A percentile compares a stretch with the other conserved stretches of the same genome.
phyloP scores from a whole-genome alignment of 768 basidiomycete species.

The Sarcodon aspratus region DNA sequence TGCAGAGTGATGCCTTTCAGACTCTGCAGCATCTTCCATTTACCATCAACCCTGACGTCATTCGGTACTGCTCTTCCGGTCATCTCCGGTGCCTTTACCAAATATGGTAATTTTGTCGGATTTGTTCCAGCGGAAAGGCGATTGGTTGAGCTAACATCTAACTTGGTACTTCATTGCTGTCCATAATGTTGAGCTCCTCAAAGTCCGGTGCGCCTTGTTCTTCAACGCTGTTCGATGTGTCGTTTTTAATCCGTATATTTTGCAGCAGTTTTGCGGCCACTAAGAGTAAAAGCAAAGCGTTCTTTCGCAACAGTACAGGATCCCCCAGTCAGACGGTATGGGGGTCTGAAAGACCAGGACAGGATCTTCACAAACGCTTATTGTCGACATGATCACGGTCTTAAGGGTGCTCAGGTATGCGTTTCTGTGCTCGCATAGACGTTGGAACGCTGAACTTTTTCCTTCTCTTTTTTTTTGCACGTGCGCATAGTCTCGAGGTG shows the following conservation, averaged over 20 bases:
- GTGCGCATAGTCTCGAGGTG: slow-evolving; percentile 70
- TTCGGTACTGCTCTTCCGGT: no score
- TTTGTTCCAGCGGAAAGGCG: no score
- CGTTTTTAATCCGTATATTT: no score
- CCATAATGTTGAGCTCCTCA: not conserved
- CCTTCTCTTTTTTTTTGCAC: not conserved
- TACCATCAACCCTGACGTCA: no score
- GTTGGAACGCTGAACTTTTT: not conserved
- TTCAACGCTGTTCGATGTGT: no score
- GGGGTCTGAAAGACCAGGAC: slow-evolving; percentile 91
- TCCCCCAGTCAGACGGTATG: slow-evolving; percentile 84
- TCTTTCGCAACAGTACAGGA: slow-evolving; percentile 69
- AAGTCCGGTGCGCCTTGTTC: not conserved
- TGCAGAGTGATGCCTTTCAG: no score
- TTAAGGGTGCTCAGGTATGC: slow-evolving; percentile 85
- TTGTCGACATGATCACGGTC: slow-evolving; percentile 78
- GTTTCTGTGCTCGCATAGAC: not conserved
- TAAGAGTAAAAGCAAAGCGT: slow-evolving; percentile 3
- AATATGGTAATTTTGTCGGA: no score
- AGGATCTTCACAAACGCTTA: slow-evolving; percentile 91
- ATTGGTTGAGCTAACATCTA: no score
- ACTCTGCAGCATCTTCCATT: no score
- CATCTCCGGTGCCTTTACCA: no score
- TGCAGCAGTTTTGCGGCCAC: no score
- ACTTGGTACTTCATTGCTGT: no score